Evolutionary conservation across 2,329 filamentous ascomycete genomes (phyloP).

Genomic region (Eutypa lata): DNA sequence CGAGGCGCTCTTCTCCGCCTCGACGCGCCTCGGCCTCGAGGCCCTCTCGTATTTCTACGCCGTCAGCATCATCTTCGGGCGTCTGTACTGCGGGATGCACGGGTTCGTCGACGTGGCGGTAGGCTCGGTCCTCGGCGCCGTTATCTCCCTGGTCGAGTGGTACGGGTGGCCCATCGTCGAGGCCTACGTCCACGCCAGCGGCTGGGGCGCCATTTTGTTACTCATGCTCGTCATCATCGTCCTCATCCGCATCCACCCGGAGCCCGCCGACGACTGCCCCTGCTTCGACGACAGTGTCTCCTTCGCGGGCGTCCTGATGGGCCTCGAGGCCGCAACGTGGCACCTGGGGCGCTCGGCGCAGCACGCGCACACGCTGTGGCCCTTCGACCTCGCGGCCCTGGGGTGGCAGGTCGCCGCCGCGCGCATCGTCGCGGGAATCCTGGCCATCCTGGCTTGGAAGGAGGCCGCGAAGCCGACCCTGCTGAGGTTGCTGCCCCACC

Average conservation of each 20-base stretch:
- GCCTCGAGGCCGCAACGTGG: constrained; percentile 80
- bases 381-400: constrained; percentile 64
- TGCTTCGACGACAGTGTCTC: constrained; percentile 96
- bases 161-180: constrained; percentile 63
- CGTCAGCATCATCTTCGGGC: constrained; percentile 82
- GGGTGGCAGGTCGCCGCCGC: constrained; percentile 61
- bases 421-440: constrained; percentile 75
- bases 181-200: constrained; percentile 63
- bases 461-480: constrained; percentile 83
- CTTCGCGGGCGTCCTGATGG: constrained; percentile 87
- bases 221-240: constrained; percentile 66
- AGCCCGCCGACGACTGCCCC: constrained; percentile 93
- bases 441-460: constrained; percentile 85
- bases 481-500: constrained; percentile 72
- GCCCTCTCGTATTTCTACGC: constrained; percentile 78
- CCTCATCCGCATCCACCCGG: constrained; percentile 85
- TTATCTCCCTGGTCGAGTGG: constrained; percentile 58
- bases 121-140: constrained; percentile 73
- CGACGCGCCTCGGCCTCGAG: constrained; percentile 62
- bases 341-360: constrained; percentile 63
- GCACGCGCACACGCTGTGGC: constrained; percentile 38
- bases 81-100: constrained; percentile 98
- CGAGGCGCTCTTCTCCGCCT: constrained; percentile 41
- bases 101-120: constrained; percentile 88
- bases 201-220: constrained; percentile 61